Evolutionary conservation across 2,329 filamentous ascomycete species (phyloP).

Genomic region (Bretziella fagacearum): DNA sequence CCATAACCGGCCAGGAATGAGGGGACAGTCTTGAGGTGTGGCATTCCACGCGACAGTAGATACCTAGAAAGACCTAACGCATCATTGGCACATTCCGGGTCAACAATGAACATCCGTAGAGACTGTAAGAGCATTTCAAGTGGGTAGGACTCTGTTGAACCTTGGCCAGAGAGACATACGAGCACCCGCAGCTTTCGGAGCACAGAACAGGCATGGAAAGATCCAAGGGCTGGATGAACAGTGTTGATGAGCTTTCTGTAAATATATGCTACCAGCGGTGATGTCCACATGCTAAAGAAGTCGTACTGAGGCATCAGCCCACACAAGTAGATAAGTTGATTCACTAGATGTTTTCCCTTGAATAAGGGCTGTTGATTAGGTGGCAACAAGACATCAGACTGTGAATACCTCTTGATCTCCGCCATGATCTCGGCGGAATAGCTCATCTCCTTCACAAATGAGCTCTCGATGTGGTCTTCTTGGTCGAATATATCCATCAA

Average conservation of each 20-base stretch:
- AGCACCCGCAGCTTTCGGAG: slow-evolving; percentile 73
- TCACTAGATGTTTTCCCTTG: slow-evolving; percentile 55
- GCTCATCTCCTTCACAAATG: slow-evolving; percentile 42
- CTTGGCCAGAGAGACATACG: slow-evolving; percentile 56
- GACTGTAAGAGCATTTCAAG: slow-evolving; percentile 80
- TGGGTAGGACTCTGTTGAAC: slow-evolving; percentile 63
- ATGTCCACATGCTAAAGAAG: slow-evolving; percentile 52
- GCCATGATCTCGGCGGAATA: slow-evolving; percentile 47
- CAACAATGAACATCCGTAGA: slow-evolving; percentile 58
- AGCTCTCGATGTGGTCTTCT: slow-evolving; percentile 54
- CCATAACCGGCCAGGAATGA: slow-evolving; percentile 69
- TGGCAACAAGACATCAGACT: slow-evolving; percentile 49
- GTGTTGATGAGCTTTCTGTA: slow-evolving; percentile 64
- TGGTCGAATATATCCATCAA: slow-evolving; percentile 66
- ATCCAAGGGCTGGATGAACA: slow-evolving; percentile 67
- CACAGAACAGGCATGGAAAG: slow-evolving; percentile 71
- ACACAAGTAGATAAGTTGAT: slow-evolving; percentile 65
- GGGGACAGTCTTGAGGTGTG: slow-evolving; percentile 46
- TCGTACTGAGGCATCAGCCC: slow-evolving; percentile 47
- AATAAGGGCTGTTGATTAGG: slow-evolving; percentile 78
- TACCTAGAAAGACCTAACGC: slow-evolving; percentile 75
- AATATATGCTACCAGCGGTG: slow-evolving; percentile 55
- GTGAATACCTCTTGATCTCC: slow-evolving; percentile 51
- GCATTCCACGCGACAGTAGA: slow-evolving; percentile 50
- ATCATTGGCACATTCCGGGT: slow-evolving; percentile 80